Base-by-base conservation (phyloP, 768 basidiomycete species). In the Sistotremastrum suecicum region DNA sequence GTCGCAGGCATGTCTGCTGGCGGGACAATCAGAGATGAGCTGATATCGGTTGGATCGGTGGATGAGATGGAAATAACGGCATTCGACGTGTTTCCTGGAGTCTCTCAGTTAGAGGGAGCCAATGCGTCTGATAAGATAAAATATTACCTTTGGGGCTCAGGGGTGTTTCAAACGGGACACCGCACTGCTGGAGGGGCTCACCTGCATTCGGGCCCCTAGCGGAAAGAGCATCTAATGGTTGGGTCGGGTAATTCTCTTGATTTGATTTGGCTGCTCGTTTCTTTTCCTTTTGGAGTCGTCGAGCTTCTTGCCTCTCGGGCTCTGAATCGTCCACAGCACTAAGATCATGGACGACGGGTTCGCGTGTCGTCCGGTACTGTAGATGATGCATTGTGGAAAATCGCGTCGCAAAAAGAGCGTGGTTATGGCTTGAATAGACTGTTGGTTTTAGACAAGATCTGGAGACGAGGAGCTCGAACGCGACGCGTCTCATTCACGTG, bases 311-410 rank as follows among this genome's bases (percentile, higher is more conserved):
- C 47, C 79, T 66, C 57, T 84, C 82, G 12, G 80, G 80, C 58
- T 83, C 83, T 0, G 81, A 83, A 60, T 85, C 82, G 31, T 74
- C 76, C 3, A 83, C 70, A 33, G 74, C 51, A 42, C 9, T 9
- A 42, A 10, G 31, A 42, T 10, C 10, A 10, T 42, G 11, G n/a
- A 28, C 10, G 41, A 11, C 9, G 10, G 10, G 31, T 20, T 20
- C 10, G 41, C 10, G 11, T 42, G 41, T 11, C 11, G 41, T n/a
- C n/a, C 41, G 31, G 28, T 28, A n/a, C 9, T n/a, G 41, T 42
- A 42, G 31, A 42, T 11, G 10, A 11, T 42, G 11, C 10, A n/a
- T 10, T 11, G n/a, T 30, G 29, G 9, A 42, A 42, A 30, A 30
- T 11, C 11, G n/a, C n/a, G 41, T 38, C 37, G 37, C 37, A 38